Conservation (phyloP, 768 basidiomycete genomes). For the Royoungia palumana region DNA sequence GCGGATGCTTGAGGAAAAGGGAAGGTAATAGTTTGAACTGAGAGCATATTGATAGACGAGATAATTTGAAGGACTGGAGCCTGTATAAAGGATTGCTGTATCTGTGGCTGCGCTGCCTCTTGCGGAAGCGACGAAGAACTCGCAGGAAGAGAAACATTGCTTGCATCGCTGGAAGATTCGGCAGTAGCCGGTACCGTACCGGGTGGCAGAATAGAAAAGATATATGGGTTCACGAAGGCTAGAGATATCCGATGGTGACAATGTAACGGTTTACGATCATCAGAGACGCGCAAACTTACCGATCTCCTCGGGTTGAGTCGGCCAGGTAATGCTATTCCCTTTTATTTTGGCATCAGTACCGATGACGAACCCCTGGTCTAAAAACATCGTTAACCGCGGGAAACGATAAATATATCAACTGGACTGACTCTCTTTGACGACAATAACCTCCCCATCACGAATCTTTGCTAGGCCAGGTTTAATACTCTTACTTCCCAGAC, state of each 20-base stretch:
- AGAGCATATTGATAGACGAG: conserved; percentile 62
- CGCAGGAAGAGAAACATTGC: conserved; percentile 10
- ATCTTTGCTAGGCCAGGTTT: conserved; percentile 61
- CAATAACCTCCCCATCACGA: conserved; percentile 59
- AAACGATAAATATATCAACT: background rate
- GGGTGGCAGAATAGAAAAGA: conserved; percentile 71
- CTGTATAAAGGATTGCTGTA: conserved; percentile 39
- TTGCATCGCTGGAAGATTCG: conserved; percentile 18
- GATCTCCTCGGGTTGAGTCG: conserved; percentile 78
- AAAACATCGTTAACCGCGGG: background rate
- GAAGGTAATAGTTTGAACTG: conserved; percentile 61
- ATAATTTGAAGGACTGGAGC: conserved; percentile 66
- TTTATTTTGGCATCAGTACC: conserved; percentile 57
- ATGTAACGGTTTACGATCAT: conserved; percentile 59
- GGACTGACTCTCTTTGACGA: conserved; percentile 75
- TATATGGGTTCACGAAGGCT: conserved; percentile 77
- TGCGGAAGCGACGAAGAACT: conserved; percentile 12
- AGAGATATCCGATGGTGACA: conserved; percentile 43
- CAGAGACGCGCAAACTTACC: conserved; percentile 36
- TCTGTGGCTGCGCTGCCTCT: conserved; percentile 22
- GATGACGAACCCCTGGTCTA: conserved; percentile 70
- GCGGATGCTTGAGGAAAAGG: conserved; percentile 46
- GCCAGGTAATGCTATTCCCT: conserved; percentile 60
- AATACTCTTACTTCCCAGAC: conserved; percentile 62
- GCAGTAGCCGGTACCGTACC: conserved; percentile 48